A percentile compares a stretch with the other conserved stretches of the same genome.
These are phyloP conservation scores for Raddia guianensis DNA, from an alignment of 176 grass and related monocot species.

Conservation along the genomic window DNA sequence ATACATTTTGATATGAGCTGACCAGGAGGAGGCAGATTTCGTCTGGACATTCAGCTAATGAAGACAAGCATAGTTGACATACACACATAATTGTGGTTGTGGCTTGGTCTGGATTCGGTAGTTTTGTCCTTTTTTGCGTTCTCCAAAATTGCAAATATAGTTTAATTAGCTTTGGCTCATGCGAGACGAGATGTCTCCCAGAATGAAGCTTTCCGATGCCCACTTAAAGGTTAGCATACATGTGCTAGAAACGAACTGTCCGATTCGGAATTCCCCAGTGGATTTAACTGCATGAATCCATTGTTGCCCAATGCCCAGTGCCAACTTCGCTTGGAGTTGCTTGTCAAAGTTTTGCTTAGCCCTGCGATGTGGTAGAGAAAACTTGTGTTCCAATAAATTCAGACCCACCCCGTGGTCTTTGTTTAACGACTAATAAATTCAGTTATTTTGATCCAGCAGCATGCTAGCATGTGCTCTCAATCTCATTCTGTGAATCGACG, in stretches of 20 bases:
- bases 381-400: neutral
- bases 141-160: neutral
- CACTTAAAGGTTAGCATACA: neutral
- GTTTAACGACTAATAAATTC: neutral
- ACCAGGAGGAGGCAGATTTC: neutral
- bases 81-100: neutral
- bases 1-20: neutral
- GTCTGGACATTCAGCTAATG: neutral
- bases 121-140: neutral
- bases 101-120: neutral
- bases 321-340: neutral
- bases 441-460: neutral
- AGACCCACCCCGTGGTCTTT: neutral
- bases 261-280: neutral
- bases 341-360: neutral
- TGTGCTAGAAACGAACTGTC: neutral
- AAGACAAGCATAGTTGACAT: conserved; percentile 1
- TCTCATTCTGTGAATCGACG: neutral
- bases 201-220: neutral
- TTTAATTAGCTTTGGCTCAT: conserved; percentile 9
- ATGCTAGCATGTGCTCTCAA: neutral
- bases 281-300: neutral
- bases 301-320: neutral
- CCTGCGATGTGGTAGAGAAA: neutral
- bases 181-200: neutral